Base-by-base conservation (phyloP, 2,329 filamentous ascomycete genomes). In the Botryotinia globosa region DNA sequence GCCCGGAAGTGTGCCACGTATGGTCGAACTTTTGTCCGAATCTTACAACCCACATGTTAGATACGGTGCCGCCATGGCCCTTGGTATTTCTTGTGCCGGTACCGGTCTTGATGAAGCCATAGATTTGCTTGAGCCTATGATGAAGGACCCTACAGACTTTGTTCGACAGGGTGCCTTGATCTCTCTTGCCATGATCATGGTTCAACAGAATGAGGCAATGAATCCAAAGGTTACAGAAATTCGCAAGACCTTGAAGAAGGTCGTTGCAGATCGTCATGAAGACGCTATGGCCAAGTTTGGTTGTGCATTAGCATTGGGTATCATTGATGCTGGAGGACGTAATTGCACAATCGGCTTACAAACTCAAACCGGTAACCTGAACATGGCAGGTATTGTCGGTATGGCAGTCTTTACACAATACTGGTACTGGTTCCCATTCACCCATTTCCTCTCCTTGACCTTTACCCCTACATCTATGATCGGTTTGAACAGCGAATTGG, bases 401-500 rank as follows among this genome's bases (percentile, higher is more conserved):
- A 97, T 97, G 90, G 95, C 94, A 42, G 92, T 99, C 71, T 99
- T 99, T 84, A 97, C 94, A 14, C 96, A 99, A 82, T 99, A 99
- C 85, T 99, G 96, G 96, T 99, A 99, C 85, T 99, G 96, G 96
- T 99, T 99, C 89, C 96, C 96, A 74, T 92, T 98, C 79, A 97
- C 96, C 44, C 96, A 99, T 83, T 99, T 99, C 89, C 83, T 99
- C 73, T 97, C 95, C 0, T 87, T 99, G 74, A 94, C 94, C 79
- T 98, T 99, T 84, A 94, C 93, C n/a, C 96, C 96, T 1, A 99
- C 97, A 1, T 92, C 96, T 1, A 92, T 99, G 80, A 98, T 98
- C 78, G 95, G 93, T 74, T 89, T 99, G 39, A 94, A 99, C 81
- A 92, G 97, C 80, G 93, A 98, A 80, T 87, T 99, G 22, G 94